Base-by-base conservation (phyloP, 768 basidiomycete genomes). In the Serendipita sp. region DNA sequence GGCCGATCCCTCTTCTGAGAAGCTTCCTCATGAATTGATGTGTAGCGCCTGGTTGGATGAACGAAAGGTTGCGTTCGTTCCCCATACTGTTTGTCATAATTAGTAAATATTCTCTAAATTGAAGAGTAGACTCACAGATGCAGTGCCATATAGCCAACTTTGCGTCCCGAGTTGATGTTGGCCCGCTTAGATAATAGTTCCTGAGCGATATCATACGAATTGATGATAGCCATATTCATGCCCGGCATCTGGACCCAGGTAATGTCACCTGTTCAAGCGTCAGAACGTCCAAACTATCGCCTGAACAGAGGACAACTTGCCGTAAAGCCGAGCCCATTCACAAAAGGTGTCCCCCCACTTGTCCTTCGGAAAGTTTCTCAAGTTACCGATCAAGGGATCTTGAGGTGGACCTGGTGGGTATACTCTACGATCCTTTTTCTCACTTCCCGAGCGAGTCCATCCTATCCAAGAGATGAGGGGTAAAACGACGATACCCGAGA, bases 261-360 rank as follows among this genome's bases (percentile, higher is more conserved):
- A 28, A 60, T 28, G 28, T 60, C 56, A 4, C 56, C 56, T 60
- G 35, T 30, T 54, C 1, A 1, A n/a, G 45, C 45, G 45, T 46
- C 45, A 16, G 52, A 54, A 16, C 52, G 5, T 41, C 41, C 5
- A 41, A 41, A 5, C 41, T 5, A 41, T 7, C 41, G 41, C 5
- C 5, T 13, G 41, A 41, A 41, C 41, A 41, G 13, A 41, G 23
- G 23, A 28, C n/a, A 34, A 36, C 56, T n/a, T 38, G 35, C 56
- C 56, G 66, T 83, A 86, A 65, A 78, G 71, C 66, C 79, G 79
- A 2, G 82, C 81, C 87, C 86, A 88, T 54, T 78, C 71, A 2
- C 77, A 75, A 1, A 81, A 83, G n/a, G 74, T 74, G 16, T 88
- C 72, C 85, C 86, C 88, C 2, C 85, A 78, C 72, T 65, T 30